Evolutionary conservation across 2,329 filamentous ascomycete genomes (phyloP), one percentile per base, ranked within the genome.

Genomic region (Dissoconium aciculare): DNA sequence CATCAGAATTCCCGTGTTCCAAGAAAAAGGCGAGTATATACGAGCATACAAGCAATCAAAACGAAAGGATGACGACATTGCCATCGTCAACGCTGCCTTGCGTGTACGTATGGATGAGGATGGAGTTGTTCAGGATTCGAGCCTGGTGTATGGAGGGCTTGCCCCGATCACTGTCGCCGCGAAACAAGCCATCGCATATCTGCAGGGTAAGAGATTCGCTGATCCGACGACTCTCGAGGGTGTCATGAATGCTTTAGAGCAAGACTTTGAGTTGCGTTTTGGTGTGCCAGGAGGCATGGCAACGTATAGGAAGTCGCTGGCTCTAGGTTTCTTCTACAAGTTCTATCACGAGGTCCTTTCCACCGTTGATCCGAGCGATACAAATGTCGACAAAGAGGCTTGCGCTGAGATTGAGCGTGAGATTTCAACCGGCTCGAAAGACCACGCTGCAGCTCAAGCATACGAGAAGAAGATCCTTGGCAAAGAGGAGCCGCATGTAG

Each of bases 271-370:
- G 51, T 65, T 98, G 16, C 67, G 71, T 4, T 95, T 92, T 46
- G 77, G 84, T 31, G 89, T 98, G 1, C 89, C 87, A 0, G 89
- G 89, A 42, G 89, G 89, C 21, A 98, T 98, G 89, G 87, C 89
- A 0, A 92, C 84, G 1, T 98, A 95, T 51, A 68, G 89, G 15
- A 92, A 89, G 52, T 81, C 84, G 1, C 62, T 98, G 5, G 87
- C 89, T 0, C 63, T 95, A 31, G 77, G 85, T 2, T 92, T 98
- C 65, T 95, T 95, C 58, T 95, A 95, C 57, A 76, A 84, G 23
- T 98, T 94, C 56, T 95, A 93, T 51, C 81, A 95, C 47, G 87
- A 95, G 38, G 69, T 87, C 0, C 63, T 94, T 25, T 66, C 71
- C 0, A 66, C 67, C 15, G 53, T 91, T 1, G 43, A 44, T 8